These are phyloP conservation scores for Sarocladiaceae sp. DNA, from an alignment of 2,329 filamentous ascomycete species.

Conservation along the genomic window DNA sequence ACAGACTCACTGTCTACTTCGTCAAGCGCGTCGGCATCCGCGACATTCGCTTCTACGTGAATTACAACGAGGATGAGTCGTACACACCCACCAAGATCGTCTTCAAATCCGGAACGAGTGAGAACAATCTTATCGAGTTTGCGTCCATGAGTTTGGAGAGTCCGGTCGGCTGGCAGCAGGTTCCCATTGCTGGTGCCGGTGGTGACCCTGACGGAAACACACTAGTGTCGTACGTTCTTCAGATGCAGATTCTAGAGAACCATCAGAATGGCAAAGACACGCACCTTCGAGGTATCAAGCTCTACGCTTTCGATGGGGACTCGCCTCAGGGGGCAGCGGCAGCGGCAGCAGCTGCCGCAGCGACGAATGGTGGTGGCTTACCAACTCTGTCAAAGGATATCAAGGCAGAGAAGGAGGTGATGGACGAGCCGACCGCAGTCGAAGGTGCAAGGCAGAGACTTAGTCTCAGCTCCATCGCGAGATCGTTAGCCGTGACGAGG, in stretches of 20 bases:
- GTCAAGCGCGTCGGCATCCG: slow-evolving; percentile 75
- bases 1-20: slow-evolving; percentile 78
- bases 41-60: slow-evolving; percentile 75
- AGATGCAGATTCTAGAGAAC: slow-evolving; percentile 88
- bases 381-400: no score
- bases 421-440: background rate
- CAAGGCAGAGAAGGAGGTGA: slow-evolving; percentile 1
- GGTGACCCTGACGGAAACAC: slow-evolving; percentile 62
- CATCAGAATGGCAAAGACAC: slow-evolving; percentile 99
- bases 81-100: slow-evolving; percentile 93
- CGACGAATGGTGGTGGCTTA: slow-evolving; percentile 10
- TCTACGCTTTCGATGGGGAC: slow-evolving; percentile 59
- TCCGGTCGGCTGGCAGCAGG: slow-evolving; percentile 86
- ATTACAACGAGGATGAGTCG: slow-evolving; percentile 88
- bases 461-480: slow-evolving; percentile 22
- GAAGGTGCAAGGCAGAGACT: slow-evolving; percentile 9
- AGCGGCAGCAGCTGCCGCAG: background rate
- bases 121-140: slow-evolving; percentile 88
- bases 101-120: slow-evolving; percentile 82
- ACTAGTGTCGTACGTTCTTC: slow-evolving; percentile 80
- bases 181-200: slow-evolving; percentile 53
- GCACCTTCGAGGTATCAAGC: slow-evolving; percentile 88
- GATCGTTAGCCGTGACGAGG: slow-evolving; percentile 20
- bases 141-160: slow-evolving; percentile 70
- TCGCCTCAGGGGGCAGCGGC: slow-evolving; percentile 26